These are phyloP conservation scores for Hypoxylon intermedium DNA, from an alignment of 495 filamentous ascomycete species.

Conservation along the genomic window DNA sequence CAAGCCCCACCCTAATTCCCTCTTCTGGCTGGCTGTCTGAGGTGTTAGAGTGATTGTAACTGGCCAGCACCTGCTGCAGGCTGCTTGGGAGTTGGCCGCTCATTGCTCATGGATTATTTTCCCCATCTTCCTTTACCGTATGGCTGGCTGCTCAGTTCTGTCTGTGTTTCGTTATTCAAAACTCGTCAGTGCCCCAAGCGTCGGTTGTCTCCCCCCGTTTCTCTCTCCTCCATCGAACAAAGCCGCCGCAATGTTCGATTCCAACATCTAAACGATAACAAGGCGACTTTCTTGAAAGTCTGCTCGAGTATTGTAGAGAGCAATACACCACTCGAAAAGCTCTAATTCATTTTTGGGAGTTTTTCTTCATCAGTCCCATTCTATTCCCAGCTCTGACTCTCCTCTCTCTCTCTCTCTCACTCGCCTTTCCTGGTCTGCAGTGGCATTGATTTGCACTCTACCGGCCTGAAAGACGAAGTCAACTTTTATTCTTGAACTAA, in stretches of 20 bases:
- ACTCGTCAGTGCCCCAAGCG: slow-evolving; percentile 53
- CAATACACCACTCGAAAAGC: neutral
- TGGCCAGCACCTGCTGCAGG: slow-evolving; percentile 5
- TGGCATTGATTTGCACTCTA: slow-evolving; percentile 58
- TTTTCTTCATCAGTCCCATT: too few species aligned
- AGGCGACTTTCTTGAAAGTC: slow-evolving; percentile 56
- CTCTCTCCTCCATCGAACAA: slow-evolving; percentile 54
- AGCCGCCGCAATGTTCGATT: slow-evolving; percentile 55
- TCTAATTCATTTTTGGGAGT: slow-evolving; percentile 1
- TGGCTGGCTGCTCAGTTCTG: slow-evolving; percentile 7
- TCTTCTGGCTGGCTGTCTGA: slow-evolving; percentile 23
- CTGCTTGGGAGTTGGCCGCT: slow-evolving; percentile 19
- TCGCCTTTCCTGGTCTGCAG: slow-evolving; percentile 45
- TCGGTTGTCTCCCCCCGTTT: slow-evolving; percentile 41
- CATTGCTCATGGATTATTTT: slow-evolving; percentile 11
- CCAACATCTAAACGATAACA: slow-evolving; percentile 52
- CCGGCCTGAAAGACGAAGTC: slow-evolving; percentile 47
- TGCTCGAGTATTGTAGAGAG: slow-evolving; percentile 45
- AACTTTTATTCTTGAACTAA: too few species aligned
- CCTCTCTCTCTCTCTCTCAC: slow-evolving; percentile 29
- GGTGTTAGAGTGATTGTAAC: neutral
- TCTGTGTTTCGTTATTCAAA: slow-evolving; percentile 48
- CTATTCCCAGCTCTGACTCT: slow-evolving; percentile 23
- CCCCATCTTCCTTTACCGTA: slow-evolving; percentile 19
- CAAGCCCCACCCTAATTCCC: slow-evolving; percentile 5